These are phyloP conservation scores for Basipetospora chlamydospora DNA, from an alignment of 2,329 filamentous ascomycete species.

Conservation along the genomic window DNA sequence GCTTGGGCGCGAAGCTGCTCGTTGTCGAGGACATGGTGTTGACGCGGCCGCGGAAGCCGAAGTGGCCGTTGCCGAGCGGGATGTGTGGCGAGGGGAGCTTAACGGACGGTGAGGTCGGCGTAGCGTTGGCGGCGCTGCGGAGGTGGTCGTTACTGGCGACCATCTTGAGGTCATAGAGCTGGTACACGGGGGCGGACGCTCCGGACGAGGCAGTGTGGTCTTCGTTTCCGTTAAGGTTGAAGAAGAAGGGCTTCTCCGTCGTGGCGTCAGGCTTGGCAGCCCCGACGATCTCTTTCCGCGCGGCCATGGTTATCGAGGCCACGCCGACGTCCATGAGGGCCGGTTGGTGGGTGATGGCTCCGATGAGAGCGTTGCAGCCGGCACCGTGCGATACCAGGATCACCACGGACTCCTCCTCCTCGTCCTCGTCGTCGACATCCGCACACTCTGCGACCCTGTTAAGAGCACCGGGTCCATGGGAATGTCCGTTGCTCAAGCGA, in stretches of 20 bases:
- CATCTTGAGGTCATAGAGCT: constrained; percentile 59
- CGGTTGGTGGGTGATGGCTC: constrained; percentile 79
- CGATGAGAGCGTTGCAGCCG: constrained; percentile 89
- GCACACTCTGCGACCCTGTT: too few species aligned
- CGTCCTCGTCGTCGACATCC: constrained; percentile 38
- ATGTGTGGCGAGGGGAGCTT: constrained; percentile 17
- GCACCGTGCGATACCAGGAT: constrained; percentile 88
- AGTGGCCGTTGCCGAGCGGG: constrained; percentile 9
- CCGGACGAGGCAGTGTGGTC: constrained; percentile 10
- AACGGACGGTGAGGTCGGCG: constrained; percentile 21
- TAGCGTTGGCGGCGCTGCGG: constrained; percentile 19
- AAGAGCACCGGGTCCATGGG: too few species aligned
- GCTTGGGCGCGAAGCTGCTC: constrained; percentile 13
- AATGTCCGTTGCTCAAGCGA: constrained; percentile 12
- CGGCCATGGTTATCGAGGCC: constrained; percentile 81
- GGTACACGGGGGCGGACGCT: constrained; percentile 26
- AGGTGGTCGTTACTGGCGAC: constrained; percentile 66
- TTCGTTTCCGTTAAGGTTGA: constrained; percentile 7
- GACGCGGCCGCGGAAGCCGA: constrained; percentile 6
- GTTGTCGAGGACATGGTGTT: constrained; percentile 6
- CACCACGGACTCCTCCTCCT: constrained; percentile 61
- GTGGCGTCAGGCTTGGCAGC: constrained; percentile 11
- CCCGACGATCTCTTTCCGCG: constrained; percentile 33
- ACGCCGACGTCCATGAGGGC: constrained; percentile 82
- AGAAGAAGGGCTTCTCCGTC: constrained; percentile 12